A percentile compares a stretch with the other conserved stretches of the same genome.
These are phyloP conservation scores for Gymnopilus junonius DNA, from an alignment of 768 basidiomycete species.

Conservation along the genomic window DNA sequence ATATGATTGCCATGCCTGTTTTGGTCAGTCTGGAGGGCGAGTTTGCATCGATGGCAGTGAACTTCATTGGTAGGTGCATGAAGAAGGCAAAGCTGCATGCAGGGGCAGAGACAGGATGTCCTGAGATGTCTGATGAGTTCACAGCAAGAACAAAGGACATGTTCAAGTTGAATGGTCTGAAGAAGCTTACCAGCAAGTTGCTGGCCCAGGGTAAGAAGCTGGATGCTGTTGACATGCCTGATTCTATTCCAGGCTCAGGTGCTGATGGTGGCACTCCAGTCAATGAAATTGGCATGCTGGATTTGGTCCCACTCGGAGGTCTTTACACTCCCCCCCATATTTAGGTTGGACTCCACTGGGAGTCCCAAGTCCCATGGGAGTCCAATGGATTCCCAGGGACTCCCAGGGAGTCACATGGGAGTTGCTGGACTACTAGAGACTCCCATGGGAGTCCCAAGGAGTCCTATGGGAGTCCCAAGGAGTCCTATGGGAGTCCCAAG, in stretches of 20 bases:
- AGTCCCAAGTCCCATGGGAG: no score
- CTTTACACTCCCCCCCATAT: no score
- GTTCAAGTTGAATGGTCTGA: constrained; percentile 6
- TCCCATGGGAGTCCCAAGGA: no score
- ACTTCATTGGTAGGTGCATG: neutral
- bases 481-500: no score
- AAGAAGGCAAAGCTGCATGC: neutral
- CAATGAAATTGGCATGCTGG: neutral
- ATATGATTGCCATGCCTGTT: constrained; percentile 1
- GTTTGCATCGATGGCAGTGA: neutral
- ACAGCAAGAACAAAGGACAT: neutral
- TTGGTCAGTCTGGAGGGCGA: neutral
- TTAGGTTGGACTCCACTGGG: no score
- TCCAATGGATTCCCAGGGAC: no score
- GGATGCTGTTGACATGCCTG: neutral
- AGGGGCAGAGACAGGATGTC: constrained; percentile 6
- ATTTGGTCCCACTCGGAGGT: neutral
- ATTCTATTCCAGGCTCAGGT: neutral
- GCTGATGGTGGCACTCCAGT: neutral
- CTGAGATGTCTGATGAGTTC: constrained; percentile 14
- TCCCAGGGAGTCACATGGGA: no score
- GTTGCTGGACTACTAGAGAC: no score
- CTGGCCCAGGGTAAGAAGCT: neutral
- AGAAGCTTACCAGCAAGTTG: neutral
- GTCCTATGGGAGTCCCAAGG: no score